Conservation (phyloP, 148 eudicot species). For the Rhododendron ferrugineum region DNA sequence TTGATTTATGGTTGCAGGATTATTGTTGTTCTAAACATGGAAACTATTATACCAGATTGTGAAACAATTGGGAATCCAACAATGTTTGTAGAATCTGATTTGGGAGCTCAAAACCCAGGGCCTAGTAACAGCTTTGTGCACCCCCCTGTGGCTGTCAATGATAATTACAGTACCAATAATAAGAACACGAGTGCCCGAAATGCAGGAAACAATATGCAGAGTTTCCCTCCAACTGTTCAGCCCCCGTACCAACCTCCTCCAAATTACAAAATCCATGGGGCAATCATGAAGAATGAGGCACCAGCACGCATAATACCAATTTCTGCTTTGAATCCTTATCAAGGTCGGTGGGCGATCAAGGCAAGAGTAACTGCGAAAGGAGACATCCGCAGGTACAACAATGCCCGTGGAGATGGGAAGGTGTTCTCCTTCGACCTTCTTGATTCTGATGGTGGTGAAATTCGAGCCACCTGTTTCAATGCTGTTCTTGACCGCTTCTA, state of each 20-base stretch:
- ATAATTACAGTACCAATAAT: constrained; percentile 13
- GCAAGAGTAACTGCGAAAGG: constrained; percentile 98
- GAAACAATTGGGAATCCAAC: constrained; percentile 71
- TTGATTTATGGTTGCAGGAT: constrained; percentile 59
- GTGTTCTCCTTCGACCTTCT: constrained; percentile 98
- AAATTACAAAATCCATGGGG: constrained; percentile 69
- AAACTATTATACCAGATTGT: constrained; percentile 81
- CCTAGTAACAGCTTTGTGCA: constrained; percentile 20
- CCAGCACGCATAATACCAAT: constrained; percentile 93
- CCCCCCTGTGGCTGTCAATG: constrained; percentile 20
- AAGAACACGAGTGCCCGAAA: constrained; percentile 23
- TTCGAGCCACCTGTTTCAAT: constrained; percentile 94
- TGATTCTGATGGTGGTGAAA: constrained; percentile 96
- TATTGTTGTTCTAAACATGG: constrained; percentile 82
- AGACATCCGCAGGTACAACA: constrained; percentile 89
- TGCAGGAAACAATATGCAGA: constrained; percentile 33
- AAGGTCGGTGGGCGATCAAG: constrained; percentile 98
- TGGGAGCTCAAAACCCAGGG: constrained; percentile 33
- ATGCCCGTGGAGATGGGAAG: constrained; percentile 96
- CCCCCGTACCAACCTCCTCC: constrained; percentile 96
- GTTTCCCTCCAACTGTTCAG: constrained; percentile 69
- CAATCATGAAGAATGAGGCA: constrained; percentile 95
- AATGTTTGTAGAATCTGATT: constrained; percentile 33
- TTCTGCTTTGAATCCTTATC: constrained; percentile 93
- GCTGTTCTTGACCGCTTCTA: constrained; percentile 91